Base-by-base conservation (phyloP, 2,329 filamentous ascomycete genomes). In the Colletotrichum lini region DNA sequence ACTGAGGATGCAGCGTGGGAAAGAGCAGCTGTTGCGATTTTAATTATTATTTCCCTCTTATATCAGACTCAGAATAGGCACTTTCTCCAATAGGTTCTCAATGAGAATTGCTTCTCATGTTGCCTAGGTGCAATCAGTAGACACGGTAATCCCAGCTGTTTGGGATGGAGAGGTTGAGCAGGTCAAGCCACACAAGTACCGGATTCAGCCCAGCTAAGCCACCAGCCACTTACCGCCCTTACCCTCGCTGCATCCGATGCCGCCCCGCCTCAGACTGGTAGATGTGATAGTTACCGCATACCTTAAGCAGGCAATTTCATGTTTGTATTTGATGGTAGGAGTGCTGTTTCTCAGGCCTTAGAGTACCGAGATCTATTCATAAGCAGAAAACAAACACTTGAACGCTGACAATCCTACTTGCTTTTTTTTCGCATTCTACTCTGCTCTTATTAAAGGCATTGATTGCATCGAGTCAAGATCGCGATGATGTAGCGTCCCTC, bases 401-500 rank as follows among this genome's bases (percentile, higher is more conserved):
- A 35, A 8, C 7, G 30, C 30, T 35, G 30, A 9, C 2, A 9
- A 35, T 35, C 8, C 30, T 35, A 9, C 35, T 38, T 38, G 10
- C 35, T 9, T 38, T 38, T 38, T 38, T 2, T 3, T 38, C 8
- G 35, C 4, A 10, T n/a, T 13, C 8, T 13, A 10, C 47, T 38
- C 35, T 2, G 2, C 12, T 38, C 35, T 35, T 35, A 35, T 35
- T 35, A 9, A 35, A 35, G 8, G 8, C 30, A 35, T 35, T 38
- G 35, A 35, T 35, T 38, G 35, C 35, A 38, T 38, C 1, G 8
- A 10, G 35, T 38, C 35, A 38, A 38, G 35, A 38, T 38, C 8
- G 35, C 35, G 49, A 40, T 9, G 3, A 67, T 35, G 56, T 58
- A 58, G 21, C 26, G 35, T 45, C 60, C 60, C 60, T 68, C 66